phyloP scores from a whole-genome alignment of 2,329 filamentous ascomycete genomes.

The Akanthomyces dipterigenus region DNA sequence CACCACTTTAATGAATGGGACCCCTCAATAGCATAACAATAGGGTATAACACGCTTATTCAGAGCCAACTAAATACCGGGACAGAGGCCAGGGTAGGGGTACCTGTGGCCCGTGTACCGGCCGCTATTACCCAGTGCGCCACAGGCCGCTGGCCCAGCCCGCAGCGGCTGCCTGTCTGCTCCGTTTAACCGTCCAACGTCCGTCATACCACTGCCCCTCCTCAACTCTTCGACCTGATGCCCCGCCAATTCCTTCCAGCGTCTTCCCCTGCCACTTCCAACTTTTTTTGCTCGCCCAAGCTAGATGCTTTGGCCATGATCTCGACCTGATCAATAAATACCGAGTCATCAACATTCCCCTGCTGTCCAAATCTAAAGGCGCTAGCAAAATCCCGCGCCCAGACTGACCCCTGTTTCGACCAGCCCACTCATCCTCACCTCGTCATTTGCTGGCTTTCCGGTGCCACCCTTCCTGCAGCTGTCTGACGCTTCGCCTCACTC shows the following conservation, averaged over 20 bases:
- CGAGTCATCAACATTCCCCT: neutral
- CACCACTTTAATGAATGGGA: neutral
- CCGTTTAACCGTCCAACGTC: neutral
- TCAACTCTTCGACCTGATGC: neutral
- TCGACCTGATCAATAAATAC: neutral
- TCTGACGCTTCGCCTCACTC: conserved; percentile 12
- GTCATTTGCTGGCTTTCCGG: conserved; percentile 1
- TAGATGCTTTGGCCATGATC: neutral
- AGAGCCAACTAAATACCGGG: neutral
- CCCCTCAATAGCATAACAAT: neutral
- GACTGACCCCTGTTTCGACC: neutral
- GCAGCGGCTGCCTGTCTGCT: neutral
- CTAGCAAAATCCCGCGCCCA: neutral
- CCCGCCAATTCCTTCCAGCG: neutral
- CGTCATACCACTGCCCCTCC: conserved; percentile 5
- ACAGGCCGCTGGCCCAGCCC: neutral
- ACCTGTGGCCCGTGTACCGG: conserved; percentile 1
- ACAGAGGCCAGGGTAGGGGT: neutral
- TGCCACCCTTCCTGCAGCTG: conserved; percentile 1
- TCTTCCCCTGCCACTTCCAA: conserved; percentile 1
- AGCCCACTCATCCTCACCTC: conserved; percentile 1
- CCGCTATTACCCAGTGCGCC: neutral
- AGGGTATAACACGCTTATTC: neutral
- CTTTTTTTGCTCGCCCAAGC: neutral
- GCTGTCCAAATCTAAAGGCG: neutral